Evolutionary conservation across 164 flowering plant genomes (phyloP).

Genomic region (Hamamelis virginiana): DNA sequence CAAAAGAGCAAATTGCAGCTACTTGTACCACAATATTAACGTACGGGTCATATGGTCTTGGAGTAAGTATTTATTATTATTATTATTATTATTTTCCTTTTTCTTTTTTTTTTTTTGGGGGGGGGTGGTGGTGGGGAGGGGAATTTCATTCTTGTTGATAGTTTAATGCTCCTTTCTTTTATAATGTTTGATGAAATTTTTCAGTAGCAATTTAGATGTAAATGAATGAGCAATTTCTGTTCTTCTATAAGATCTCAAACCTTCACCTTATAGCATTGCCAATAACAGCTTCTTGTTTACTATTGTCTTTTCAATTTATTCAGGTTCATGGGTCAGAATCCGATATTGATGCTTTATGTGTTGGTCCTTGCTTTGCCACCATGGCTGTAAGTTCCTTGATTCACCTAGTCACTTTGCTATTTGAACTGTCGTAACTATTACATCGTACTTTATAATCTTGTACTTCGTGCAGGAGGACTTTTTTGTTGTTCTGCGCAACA

Average conservation of each 20-base stretch:
- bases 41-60: constrained; percentile 72
- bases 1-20: constrained; percentile 29
- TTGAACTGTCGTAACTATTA: not conserved
- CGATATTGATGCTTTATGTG: constrained; percentile 64
- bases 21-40: constrained; percentile 47
- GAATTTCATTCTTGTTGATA: too few species aligned
- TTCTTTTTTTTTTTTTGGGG: not conserved
- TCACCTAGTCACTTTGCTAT: not conserved
- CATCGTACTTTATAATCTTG: not conserved
- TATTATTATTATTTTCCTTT: too few species aligned
- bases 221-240: not conserved
- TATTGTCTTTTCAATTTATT: not conserved
- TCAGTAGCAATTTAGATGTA: not conserved
- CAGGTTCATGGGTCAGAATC: constrained; percentile 65
- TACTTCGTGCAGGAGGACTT: constrained; percentile 50
- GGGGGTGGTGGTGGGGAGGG: too few species aligned
- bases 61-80: too few species aligned
- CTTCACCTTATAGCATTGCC: not conserved
- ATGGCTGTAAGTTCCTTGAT: constrained; percentile 38
- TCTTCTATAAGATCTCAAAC: not conserved
- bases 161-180: too few species aligned
- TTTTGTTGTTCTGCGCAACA: constrained; percentile 50
- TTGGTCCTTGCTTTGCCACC: constrained; percentile 56
- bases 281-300: not conserved
- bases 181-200: not conserved